Percentiles rank a stretch among this genome's conserved stretches.
phyloP scores from a whole-genome alignment of 306 rosid species.

The Castanea sativa region DNA sequence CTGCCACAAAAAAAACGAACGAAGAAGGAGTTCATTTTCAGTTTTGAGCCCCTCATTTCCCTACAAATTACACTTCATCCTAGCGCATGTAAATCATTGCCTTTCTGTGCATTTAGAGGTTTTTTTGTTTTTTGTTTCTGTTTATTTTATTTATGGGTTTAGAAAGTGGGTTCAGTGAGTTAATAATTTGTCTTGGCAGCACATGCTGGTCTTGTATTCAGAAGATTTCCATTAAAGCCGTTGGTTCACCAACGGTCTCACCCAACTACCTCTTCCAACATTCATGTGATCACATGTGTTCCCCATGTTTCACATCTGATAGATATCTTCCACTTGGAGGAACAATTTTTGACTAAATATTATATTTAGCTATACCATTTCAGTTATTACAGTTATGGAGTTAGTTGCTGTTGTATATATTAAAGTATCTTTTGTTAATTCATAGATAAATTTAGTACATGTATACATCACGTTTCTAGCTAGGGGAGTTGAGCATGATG shows the following conservation, averaged over 20 bases:
- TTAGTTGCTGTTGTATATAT: conserved; percentile 45
- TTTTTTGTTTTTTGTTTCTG: not conserved
- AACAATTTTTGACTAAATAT: conserved; percentile 35
- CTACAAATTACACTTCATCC: too few relatives aligned
- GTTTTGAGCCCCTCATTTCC: too few relatives aligned
- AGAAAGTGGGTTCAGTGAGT: conserved; percentile 34
- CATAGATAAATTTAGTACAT: not conserved
- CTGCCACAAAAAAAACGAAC: too few relatives aligned
- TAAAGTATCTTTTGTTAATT: conserved; percentile 2
- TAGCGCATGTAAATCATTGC: not conserved
- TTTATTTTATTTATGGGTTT: not conserved
- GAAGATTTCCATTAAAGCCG: conserved; percentile 26
- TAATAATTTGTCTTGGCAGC: conserved; percentile 29
- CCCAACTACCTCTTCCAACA: conserved; percentile 36
- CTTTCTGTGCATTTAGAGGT: too few relatives aligned
- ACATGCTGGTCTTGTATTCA: conserved; percentile 36
- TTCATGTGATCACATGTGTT: conserved; percentile 78
- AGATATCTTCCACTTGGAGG: conserved; percentile 27
- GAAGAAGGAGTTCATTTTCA: too few relatives aligned
- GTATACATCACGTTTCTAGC: not conserved
- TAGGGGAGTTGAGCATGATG: conserved; percentile 2
- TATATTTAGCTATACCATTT: conserved; percentile 32
- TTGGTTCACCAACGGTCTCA: conserved; percentile 35
- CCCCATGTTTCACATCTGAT: conserved; percentile 59
- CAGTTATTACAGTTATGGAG: conserved; percentile 80